Conservation (phyloP, 192 early-diverging fungal genomes). For the Fimicolochytrium jonesii region DNA sequence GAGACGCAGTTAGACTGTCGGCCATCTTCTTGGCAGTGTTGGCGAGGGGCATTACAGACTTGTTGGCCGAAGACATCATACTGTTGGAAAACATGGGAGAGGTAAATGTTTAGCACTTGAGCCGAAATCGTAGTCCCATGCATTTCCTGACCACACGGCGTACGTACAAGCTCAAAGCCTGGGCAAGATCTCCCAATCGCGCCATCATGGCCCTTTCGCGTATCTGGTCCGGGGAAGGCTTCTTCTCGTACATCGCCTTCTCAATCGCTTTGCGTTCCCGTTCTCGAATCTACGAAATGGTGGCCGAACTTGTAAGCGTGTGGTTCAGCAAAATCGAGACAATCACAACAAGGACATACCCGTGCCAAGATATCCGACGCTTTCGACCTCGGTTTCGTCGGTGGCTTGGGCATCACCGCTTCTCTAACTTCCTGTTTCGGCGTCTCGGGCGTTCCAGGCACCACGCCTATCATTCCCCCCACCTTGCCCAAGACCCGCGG, state of each 20-base stretch:
- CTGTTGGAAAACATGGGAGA: too few species aligned
- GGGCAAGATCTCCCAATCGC: slow-evolving; percentile 20
- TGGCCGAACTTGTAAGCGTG: too few species aligned
- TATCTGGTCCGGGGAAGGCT: slow-evolving; percentile 22
- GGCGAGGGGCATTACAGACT: slow-evolving; percentile 19
- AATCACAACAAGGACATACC: too few species aligned
- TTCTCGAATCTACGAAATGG: slow-evolving; percentile 35
- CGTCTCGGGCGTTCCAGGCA: too few species aligned
- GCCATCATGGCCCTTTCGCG: slow-evolving; percentile 30
- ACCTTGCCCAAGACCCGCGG: too few species aligned
- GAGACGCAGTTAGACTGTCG: slow-evolving; percentile 2
- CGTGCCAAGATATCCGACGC: slow-evolving; percentile 27
- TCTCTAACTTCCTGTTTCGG: too few species aligned
- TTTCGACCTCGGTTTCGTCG: slow-evolving; percentile 16
- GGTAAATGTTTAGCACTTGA: too few species aligned
- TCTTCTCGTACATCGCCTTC: slow-evolving; percentile 5
- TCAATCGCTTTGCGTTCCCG: slow-evolving; percentile 25
- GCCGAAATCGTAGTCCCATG: too few species aligned
- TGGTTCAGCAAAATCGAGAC: too few species aligned
- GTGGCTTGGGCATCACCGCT: neutral
- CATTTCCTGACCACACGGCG: too few species aligned
- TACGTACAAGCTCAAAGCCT: slow-evolving; percentile 26
- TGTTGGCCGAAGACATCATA: neutral
- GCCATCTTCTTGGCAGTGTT: slow-evolving; percentile 19
- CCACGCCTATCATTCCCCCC: too few species aligned